Conservation (phyloP, 2,329 filamentous ascomycete genomes). For the Leptodontidium sp. region DNA sequence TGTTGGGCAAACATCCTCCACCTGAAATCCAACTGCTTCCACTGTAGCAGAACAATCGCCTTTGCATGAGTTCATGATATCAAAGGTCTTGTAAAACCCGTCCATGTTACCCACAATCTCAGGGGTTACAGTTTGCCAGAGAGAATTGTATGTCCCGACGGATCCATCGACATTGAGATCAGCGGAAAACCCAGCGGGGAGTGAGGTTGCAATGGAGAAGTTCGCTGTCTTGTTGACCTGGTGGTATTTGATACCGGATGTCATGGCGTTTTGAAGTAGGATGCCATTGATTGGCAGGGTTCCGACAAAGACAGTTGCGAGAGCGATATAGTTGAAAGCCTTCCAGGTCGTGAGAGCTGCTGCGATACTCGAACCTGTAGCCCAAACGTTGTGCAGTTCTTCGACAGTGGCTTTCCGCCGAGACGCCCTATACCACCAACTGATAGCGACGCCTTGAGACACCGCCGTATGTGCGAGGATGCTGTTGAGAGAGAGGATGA, state of each 20-base stretch:
- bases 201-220: constrained; percentile 14
- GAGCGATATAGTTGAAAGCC: constrained; percentile 28
- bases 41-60: constrained; percentile 10
- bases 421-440: constrained; percentile 27
- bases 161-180: constrained; percentile 18
- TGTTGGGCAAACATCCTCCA: constrained; percentile 8
- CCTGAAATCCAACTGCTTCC: constrained; percentile 15
- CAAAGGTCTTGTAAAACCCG: constrained; percentile 1
- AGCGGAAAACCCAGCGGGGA: constrained; percentile 19
- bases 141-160: constrained; percentile 13
- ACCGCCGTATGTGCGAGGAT: constrained; percentile 26
- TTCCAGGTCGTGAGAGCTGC: constrained; percentile 23
- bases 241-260: constrained; percentile 14
- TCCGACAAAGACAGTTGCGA: constrained; percentile 27
- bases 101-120: constrained; percentile 12
- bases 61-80: constrained; percentile 20
- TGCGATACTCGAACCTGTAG: constrained; percentile 18
- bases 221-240: background rate
- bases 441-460: constrained; percentile 23
- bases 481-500: constrained; percentile 27
- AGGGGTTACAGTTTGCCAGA: constrained; percentile 15
- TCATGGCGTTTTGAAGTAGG: constrained; percentile 26
- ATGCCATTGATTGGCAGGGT: constrained; percentile 29
- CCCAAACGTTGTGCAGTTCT: constrained; percentile 29
- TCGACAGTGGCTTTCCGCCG: constrained; percentile 21